These are phyloP conservation scores for Hypomyces perniciosus DNA, from an alignment of 2,329 filamentous ascomycete species.

Conservation along the genomic window DNA sequence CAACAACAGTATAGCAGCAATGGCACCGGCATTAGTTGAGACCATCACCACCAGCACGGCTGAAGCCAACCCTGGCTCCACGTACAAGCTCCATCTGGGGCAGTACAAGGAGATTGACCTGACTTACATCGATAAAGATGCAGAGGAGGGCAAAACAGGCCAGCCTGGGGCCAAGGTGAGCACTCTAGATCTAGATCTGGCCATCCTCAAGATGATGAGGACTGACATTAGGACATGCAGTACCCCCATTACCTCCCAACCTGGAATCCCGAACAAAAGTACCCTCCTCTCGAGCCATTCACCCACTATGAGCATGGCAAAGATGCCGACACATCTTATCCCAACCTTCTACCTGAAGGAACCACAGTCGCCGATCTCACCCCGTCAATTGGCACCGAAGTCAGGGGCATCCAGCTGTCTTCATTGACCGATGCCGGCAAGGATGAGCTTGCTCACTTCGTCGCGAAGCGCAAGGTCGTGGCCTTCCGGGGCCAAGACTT, in stretches of 20 bases:
- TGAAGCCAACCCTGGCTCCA: conserved; percentile 5
- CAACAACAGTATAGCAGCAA: conserved; percentile 1
- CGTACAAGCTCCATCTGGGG: conserved; percentile 22
- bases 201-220: not conserved
- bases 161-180: conserved; percentile 24
- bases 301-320: conserved; percentile 70
- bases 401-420: conserved; percentile 66
- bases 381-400: conserved; percentile 67
- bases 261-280: conserved; percentile 60
- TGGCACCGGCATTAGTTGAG: conserved; percentile 20
- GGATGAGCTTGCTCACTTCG: conserved; percentile 69
- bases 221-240: conserved; percentile 20
- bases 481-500: conserved; percentile 73
- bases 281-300: conserved; percentile 61
- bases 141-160: conserved; percentile 24
- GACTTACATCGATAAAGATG: conserved; percentile 20
- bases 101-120: conserved; percentile 28
- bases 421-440: conserved; percentile 62
- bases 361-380: conserved; percentile 56
- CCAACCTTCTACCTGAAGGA: conserved; percentile 57
- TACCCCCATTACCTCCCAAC: conserved; percentile 70
- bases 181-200: not conserved
- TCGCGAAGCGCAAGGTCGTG: conserved; percentile 72
- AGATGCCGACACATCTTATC: conserved; percentile 63
- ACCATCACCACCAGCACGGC: conserved; percentile 12